Percentiles rank a stretch among this genome's conserved stretches.
Conservation (phyloP, 2,329 filamentous ascomycete genomes). For the Dactylellina cionopaga region DNA sequence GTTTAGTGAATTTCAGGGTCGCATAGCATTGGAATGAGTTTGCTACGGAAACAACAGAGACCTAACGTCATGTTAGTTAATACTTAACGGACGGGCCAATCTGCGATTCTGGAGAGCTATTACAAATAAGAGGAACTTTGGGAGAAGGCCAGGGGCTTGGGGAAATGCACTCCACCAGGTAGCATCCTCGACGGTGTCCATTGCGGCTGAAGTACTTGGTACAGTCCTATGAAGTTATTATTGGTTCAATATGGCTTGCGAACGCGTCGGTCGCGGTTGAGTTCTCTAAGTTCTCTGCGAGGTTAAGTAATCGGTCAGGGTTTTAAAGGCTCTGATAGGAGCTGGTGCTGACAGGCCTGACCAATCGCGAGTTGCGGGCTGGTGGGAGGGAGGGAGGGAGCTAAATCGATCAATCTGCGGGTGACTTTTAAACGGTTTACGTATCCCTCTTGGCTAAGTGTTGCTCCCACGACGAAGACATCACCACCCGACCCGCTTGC, state of each 20-base stretch:
- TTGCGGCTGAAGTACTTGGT: background rate
- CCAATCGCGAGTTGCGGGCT: conserved; percentile 10
- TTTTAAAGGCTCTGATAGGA: background rate
- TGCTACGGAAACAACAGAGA: conserved; percentile 81
- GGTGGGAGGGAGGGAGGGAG: background rate
- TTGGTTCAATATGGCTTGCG: background rate
- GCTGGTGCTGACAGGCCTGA: background rate
- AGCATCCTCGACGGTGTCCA: conserved; percentile 21
- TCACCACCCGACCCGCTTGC: conserved; percentile 13
- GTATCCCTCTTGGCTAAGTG: conserved; percentile 37
- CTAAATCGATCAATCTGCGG: conserved; percentile 28
- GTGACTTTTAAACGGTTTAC: conserved; percentile 50
- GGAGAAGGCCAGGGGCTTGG: conserved; percentile 52
- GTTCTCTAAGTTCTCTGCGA: background rate
- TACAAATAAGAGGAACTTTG: conserved; percentile 57
- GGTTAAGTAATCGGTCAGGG: background rate
- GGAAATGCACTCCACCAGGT: conserved; percentile 53
- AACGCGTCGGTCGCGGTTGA: conserved; percentile 39
- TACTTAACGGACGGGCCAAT: background rate
- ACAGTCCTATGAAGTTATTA: background rate
- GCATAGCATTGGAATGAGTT: conserved; percentile 87
- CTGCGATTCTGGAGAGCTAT: background rate
- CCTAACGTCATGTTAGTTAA: conserved; percentile 67
- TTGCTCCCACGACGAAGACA: conserved; percentile 17
- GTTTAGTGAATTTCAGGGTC: conserved; percentile 82